Percentiles rank a stretch among this genome's conserved stretches.
These are phyloP conservation scores for Phytophthora ramorum DNA, from an alignment of 352 stramenopile species.

Conservation along the genomic window DNA sequence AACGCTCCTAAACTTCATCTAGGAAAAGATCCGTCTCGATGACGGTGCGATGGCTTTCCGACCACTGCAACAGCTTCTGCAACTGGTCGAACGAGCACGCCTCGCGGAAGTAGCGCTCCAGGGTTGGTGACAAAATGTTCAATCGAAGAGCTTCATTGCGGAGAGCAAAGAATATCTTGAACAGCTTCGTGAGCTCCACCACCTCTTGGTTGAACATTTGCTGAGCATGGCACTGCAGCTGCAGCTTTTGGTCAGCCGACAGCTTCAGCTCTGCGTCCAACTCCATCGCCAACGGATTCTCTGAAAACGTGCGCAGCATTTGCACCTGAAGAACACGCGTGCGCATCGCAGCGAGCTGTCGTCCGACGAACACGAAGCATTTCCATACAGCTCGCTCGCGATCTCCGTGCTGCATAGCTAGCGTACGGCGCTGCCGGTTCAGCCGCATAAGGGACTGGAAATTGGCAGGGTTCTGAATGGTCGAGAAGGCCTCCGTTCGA, in stretches of 20 bases:
- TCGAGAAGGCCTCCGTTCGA: slow-evolving; percentile 64
- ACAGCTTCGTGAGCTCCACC: slow-evolving; percentile 68
- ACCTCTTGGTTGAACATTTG: slow-evolving; percentile 73
- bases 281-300: slow-evolving; percentile 49
- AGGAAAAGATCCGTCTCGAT: slow-evolving; percentile 55
- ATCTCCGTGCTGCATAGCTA: slow-evolving; percentile 54
- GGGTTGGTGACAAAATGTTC: slow-evolving; percentile 67
- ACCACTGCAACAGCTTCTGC: slow-evolving; percentile 77
- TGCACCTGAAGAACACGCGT: slow-evolving; percentile 69
- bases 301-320: slow-evolving; percentile 58
- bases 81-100: slow-evolving; percentile 78
- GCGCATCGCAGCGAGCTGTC: slow-evolving; percentile 62
- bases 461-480: slow-evolving; percentile 70
- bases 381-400: slow-evolving; percentile 65
- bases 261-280: slow-evolving; percentile 59
- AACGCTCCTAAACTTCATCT: slow-evolving; percentile 35
- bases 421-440: slow-evolving; percentile 71
- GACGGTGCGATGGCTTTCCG: slow-evolving; percentile 66
- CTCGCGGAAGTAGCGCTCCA: slow-evolving; percentile 77
- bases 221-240: slow-evolving; percentile 69
- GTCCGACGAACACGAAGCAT: slow-evolving; percentile 65
- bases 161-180: slow-evolving; percentile 83
- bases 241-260: slow-evolving; percentile 58
- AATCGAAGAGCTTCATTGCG: slow-evolving; percentile 71
- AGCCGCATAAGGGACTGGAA: slow-evolving; percentile 77